Conservation (phyloP, 2,329 filamentous ascomycete genomes). For the Coleophoma eucalyptorum region DNA sequence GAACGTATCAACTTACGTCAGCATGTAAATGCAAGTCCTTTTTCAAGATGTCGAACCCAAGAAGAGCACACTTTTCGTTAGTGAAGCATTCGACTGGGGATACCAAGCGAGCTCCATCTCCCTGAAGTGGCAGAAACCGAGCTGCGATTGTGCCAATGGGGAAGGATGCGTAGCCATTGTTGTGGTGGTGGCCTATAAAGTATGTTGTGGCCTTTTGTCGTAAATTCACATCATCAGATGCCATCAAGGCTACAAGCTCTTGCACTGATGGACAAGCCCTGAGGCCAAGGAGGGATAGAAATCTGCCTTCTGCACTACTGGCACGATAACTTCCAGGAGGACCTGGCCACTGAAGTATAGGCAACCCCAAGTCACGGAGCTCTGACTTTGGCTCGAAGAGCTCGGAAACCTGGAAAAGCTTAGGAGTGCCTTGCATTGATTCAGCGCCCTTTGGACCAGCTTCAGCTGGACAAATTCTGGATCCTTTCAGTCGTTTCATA, state of each 20-base stretch:
- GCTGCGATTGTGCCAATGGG: constrained; percentile 51
- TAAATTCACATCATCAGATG: constrained; percentile 51
- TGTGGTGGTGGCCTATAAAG: constrained; percentile 75
- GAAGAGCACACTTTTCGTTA: constrained; percentile 69
- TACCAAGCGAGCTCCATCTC: constrained; percentile 61
- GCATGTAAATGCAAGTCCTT: constrained; percentile 77
- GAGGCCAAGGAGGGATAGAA: constrained; percentile 71
- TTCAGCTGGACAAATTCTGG: constrained; percentile 80
- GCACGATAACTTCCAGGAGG: constrained; percentile 57
- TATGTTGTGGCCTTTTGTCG: constrained; percentile 74
- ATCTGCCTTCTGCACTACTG: constrained; percentile 68
- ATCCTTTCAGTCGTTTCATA: constrained; percentile 71
- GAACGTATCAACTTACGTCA: constrained; percentile 31
- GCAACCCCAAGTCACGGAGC: constrained; percentile 66
- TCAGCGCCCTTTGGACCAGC: constrained; percentile 52
- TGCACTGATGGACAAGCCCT: constrained; percentile 65
- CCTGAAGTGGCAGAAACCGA: constrained; percentile 70
- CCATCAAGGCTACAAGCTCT: constrained; percentile 77
- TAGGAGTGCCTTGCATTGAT: constrained; percentile 43
- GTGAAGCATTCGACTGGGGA: constrained; percentile 76
- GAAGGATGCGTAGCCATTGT: constrained; percentile 69
- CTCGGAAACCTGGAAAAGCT: constrained; percentile 69
- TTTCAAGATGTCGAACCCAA: constrained; percentile 78
- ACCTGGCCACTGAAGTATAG: constrained; percentile 79
- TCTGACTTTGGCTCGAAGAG: constrained; percentile 76